Conservation (phyloP, 768 basidiomycete species). For the Termitomyces sp. region DNA sequence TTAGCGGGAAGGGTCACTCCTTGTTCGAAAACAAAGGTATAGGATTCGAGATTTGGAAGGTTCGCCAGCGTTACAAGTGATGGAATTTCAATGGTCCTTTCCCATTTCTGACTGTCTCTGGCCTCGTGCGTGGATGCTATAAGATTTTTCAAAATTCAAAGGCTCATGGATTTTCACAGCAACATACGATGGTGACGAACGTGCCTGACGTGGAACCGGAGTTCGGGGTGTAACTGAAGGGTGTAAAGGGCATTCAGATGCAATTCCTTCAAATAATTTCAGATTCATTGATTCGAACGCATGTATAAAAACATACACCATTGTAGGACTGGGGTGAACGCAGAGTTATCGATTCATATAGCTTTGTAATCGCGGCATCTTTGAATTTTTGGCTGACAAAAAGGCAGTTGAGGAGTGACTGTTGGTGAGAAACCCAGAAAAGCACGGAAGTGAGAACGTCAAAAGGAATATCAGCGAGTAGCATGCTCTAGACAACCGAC, state of each 20-base stretch:
- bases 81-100: neutral
- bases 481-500: neutral
- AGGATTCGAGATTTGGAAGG: conserved; percentile 1
- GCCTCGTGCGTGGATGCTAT: conserved; percentile 3
- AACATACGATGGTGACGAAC: conserved; percentile 2
- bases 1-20: neutral
- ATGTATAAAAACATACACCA: neutral
- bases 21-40: conserved; percentile 2
- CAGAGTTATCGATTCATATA: conserved; percentile 1
- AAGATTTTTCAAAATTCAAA: neutral
- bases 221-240: neutral
- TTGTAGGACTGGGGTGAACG: conserved; percentile 2
- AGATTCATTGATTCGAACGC: neutral
- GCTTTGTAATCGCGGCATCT: neutral
- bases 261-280: neutral
- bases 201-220: neutral
- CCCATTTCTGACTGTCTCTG: neutral
- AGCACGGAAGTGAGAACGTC: neutral
- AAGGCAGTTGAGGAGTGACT: neutral
- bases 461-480: neutral
- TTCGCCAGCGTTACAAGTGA: neutral
- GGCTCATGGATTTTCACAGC: no score
- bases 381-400: neutral
- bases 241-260: conserved; percentile 4
- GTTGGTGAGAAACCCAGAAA: neutral